phyloP scores from a whole-genome alignment of 2,329 filamentous ascomycete genomes.

The Beauveria australis region DNA sequence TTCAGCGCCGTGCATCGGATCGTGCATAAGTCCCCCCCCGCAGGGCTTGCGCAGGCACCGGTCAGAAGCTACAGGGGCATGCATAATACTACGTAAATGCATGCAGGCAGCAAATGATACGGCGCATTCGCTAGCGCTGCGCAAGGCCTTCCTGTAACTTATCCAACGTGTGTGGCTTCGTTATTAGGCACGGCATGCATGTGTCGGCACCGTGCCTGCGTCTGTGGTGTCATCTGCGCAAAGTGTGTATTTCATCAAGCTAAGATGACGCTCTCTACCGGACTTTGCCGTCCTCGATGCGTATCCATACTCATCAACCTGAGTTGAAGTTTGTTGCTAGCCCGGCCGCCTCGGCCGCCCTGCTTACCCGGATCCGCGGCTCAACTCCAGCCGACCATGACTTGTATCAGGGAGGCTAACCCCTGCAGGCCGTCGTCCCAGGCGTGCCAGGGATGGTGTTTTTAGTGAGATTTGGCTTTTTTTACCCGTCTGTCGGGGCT shows the following conservation, averaged over 20 bases:
- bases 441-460: neutral
- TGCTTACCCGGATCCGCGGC: constrained; percentile 1
- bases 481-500: neutral
- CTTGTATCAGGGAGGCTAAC: neutral
- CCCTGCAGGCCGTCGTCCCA: neutral
- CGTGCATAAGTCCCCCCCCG: constrained; percentile 4
- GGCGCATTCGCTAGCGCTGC: neutral
- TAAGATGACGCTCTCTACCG: no score
- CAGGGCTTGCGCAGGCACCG: neutral
- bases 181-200: neutral
- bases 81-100: neutral
- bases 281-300: no score
- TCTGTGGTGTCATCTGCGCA: neutral
- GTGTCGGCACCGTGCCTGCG: neutral
- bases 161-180: neutral
- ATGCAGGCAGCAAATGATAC: neutral
- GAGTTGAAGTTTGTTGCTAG: neutral
- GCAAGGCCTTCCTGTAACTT: neutral
- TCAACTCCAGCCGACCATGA: neutral
- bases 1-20: constrained; percentile 6
- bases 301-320: no score
- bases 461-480: no score
- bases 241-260: no score
- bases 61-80: neutral
- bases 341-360: neutral